Conservation (phyloP, 495 filamentous ascomycete species). For the Penicillium bialowiezense region DNA sequence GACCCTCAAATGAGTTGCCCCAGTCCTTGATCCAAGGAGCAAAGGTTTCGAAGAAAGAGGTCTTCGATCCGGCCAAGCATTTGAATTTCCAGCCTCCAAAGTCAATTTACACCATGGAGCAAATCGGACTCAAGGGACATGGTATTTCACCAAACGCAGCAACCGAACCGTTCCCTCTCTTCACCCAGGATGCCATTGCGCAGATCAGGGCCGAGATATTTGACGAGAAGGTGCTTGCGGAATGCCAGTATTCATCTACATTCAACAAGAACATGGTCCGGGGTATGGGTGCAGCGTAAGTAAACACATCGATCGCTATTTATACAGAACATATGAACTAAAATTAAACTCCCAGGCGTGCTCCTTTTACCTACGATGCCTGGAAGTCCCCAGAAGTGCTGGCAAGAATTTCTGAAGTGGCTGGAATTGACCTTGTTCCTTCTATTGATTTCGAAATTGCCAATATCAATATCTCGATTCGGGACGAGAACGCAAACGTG, state of each 20-base stretch:
- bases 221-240: constrained; percentile 53
- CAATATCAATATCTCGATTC: constrained; percentile 67
- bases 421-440: constrained; percentile 66
- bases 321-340: too few relatives aligned
- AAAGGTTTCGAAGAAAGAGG: background rate
- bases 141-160: constrained; percentile 65
- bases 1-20: constrained; percentile 7
- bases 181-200: constrained; percentile 59
- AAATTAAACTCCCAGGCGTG: constrained; percentile 37
- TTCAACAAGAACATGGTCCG: constrained; percentile 62
- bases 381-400: constrained; percentile 66
- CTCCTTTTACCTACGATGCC: constrained; percentile 65
- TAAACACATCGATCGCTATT: too few relatives aligned
- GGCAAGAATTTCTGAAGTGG: constrained; percentile 61
- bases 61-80: constrained; percentile 12
- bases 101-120: constrained; percentile 47
- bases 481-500: constrained; percentile 43
- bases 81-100: constrained; percentile 11
- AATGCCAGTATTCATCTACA: constrained; percentile 60
- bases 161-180: constrained; percentile 67
- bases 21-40: constrained; percentile 12
- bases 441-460: constrained; percentile 70
- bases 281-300: constrained; percentile 64
- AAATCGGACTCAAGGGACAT: constrained; percentile 50
- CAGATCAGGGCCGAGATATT: constrained; percentile 65